Evolutionary conservation across 345 rosid species (phyloP).

Genomic region (Syzygium oleosum): DNA sequence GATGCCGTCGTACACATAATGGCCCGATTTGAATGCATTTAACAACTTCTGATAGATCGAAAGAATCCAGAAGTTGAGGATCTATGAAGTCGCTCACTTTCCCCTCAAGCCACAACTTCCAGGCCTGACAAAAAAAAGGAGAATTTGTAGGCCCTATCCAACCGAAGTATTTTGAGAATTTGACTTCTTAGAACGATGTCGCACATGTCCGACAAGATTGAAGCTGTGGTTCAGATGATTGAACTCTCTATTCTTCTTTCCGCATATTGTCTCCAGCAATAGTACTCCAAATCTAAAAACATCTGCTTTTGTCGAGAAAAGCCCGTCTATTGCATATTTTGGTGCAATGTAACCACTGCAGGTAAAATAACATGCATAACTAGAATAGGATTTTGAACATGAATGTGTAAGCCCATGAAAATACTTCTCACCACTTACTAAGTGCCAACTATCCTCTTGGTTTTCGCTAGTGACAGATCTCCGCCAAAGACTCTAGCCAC

Average conservation of each 20-base stretch:
- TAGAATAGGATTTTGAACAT: neutral
- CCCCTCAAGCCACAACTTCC: conserved; percentile 23
- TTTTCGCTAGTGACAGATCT: neutral
- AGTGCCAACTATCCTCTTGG: conserved; percentile 7
- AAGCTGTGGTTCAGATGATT: neutral
- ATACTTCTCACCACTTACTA: neutral
- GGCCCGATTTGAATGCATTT: conserved; percentile 25
- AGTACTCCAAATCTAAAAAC: conserved; percentile 1
- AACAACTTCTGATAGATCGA: conserved; percentile 5
- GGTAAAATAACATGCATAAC: no score
- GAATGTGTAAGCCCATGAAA: neutral
- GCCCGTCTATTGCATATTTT: conserved; percentile 1
- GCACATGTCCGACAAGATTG: neutral
- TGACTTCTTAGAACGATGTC: neutral
- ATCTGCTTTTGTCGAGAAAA: neutral
- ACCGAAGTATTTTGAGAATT: neutral
- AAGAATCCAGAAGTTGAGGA: conserved; percentile 7
- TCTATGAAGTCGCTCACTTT: conserved; percentile 14
- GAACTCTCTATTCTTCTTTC: neutral
- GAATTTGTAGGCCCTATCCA: neutral
- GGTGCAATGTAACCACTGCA: conserved; percentile 11
- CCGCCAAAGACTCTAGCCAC: conserved; percentile 10
- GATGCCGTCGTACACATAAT: conserved; percentile 28
- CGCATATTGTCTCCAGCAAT: neutral
- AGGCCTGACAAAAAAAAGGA: conserved; percentile 13